Percentiles rank a stretch among this genome's conserved stretches.
Conservation (phyloP, 305 asterid species). For the Rubia occidens region DNA sequence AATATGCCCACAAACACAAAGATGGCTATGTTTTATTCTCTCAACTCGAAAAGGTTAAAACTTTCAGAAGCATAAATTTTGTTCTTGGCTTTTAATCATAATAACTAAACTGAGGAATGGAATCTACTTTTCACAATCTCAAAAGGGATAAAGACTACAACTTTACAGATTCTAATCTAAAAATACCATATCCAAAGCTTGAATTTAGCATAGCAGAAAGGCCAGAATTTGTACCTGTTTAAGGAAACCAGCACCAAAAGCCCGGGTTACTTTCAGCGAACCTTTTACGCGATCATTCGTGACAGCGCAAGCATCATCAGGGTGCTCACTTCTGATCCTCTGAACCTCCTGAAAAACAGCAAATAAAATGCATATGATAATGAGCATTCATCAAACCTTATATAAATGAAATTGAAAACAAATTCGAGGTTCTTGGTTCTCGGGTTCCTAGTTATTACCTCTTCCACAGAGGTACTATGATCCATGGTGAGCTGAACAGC, state of each 20-base stretch:
- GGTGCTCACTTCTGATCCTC: slow-evolving; percentile 66
- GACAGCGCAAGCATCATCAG: slow-evolving; percentile 67
- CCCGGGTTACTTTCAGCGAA: slow-evolving; percentile 84
- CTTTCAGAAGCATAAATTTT: slow-evolving; percentile 19
- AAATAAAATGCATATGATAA: not conserved
- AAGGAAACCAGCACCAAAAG: slow-evolving; percentile 98
- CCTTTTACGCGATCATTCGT: slow-evolving; percentile 83
- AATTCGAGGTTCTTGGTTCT: not conserved
- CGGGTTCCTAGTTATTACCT: slow-evolving; percentile 30
- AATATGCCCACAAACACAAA: slow-evolving; percentile 24
- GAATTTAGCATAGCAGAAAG: slow-evolving; percentile 16
- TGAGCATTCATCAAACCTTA: slow-evolving; percentile 15
- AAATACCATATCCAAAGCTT: slow-evolving; percentile 20
- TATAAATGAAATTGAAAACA: not conserved
- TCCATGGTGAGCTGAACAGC: slow-evolving; percentile 77
- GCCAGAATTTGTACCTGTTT: slow-evolving; percentile 55
- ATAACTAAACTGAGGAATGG: slow-evolving; percentile 15
- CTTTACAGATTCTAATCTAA: slow-evolving; percentile 4
- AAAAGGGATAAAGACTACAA: slow-evolving; percentile 23
- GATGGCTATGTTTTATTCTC: slow-evolving; percentile 15
- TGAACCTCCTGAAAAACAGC: slow-evolving; percentile 49
- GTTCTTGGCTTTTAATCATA: slow-evolving; percentile 21
- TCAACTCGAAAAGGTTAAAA: slow-evolving; percentile 1
- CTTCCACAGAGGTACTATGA: slow-evolving; percentile 78
- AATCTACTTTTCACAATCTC: slow-evolving; percentile 28